phyloP scores from a whole-genome alignment of 495 filamentous ascomycete species.

The Neurospora sp. region DNA sequence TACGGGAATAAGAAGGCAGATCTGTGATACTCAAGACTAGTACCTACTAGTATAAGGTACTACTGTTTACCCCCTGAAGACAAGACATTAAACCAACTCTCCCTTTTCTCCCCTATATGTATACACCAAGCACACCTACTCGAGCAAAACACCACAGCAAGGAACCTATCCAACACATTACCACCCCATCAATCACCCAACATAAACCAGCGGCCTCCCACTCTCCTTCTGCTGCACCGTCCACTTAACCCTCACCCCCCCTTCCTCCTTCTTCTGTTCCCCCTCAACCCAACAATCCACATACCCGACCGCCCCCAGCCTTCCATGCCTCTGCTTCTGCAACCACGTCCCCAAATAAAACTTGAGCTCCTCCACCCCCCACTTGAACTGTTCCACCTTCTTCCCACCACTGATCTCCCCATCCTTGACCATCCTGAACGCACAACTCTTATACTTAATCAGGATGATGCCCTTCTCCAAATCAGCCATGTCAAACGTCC shows the following conservation, averaged over 20 bases:
- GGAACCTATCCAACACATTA: background rate
- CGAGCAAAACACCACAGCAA: too few relatives aligned
- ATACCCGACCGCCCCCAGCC: background rate
- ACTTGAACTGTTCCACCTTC: background rate
- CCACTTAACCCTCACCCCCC: background rate
- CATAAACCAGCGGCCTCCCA: background rate
- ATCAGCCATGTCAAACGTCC: background rate
- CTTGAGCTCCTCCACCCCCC: background rate
- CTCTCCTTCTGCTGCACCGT: background rate
- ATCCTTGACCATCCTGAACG: background rate
- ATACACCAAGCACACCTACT: background rate
- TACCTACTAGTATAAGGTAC: background rate
- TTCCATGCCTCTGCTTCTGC: background rate
- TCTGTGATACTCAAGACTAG: background rate
- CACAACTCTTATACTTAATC: background rate
- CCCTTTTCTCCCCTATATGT: background rate
- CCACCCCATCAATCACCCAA: background rate
- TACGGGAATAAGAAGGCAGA: background rate
- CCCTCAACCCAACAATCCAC: background rate
- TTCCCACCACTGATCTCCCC: background rate
- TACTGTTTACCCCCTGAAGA: background rate
- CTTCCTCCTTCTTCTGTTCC: background rate
- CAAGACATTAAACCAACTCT: background rate
- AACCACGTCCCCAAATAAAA: background rate
- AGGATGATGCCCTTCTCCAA: background rate